Conservation (phyloP, 2,329 filamentous ascomycete species). For the Alternaria sp. region DNA sequence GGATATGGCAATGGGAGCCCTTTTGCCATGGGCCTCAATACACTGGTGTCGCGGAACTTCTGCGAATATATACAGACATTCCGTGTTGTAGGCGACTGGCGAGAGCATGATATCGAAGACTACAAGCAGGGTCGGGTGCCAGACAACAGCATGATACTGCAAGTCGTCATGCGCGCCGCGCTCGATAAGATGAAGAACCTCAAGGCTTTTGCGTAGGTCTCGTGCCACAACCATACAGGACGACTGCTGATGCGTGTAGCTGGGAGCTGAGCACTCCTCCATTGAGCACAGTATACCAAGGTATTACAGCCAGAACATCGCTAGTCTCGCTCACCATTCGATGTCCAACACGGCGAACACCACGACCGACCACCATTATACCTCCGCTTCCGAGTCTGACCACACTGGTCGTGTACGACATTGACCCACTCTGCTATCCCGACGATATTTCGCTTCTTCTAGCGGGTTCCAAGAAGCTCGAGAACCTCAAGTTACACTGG, state of each 20-base stretch:
- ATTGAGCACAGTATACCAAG: conserved; percentile 65
- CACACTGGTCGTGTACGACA: conserved; percentile 64
- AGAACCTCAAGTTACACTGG: conserved; percentile 66
- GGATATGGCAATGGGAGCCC: conserved; percentile 70
- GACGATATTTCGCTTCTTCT: conserved; percentile 68
- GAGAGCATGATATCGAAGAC: conserved; percentile 65
- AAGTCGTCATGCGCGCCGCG: conserved; percentile 66
- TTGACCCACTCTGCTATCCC: conserved; percentile 70
- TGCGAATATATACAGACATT: conserved; percentile 63
- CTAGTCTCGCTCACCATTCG: conserved; percentile 64
- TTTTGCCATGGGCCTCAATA: conserved; percentile 70
- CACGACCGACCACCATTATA: conserved; percentile 64
- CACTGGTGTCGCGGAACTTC: conserved; percentile 65
- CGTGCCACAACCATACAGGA: neutral
- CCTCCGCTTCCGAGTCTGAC: conserved; percentile 65
- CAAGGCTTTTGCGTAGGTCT: conserved; percentile 60
- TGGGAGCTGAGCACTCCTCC: conserved; percentile 70
- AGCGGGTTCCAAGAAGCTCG: conserved; percentile 62
- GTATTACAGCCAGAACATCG: conserved; percentile 58
- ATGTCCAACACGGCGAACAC: conserved; percentile 65
- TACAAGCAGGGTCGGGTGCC: conserved; percentile 67
- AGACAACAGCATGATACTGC: conserved; percentile 71
- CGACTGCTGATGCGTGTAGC: conserved; percentile 45
- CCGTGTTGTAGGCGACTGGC: conserved; percentile 64
- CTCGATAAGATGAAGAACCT: conserved; percentile 67